Evolutionary conservation across 169 alveolate species (phyloP), one percentile per base, ranked within the genome.

Genomic region (Babesia ovata): DNA sequence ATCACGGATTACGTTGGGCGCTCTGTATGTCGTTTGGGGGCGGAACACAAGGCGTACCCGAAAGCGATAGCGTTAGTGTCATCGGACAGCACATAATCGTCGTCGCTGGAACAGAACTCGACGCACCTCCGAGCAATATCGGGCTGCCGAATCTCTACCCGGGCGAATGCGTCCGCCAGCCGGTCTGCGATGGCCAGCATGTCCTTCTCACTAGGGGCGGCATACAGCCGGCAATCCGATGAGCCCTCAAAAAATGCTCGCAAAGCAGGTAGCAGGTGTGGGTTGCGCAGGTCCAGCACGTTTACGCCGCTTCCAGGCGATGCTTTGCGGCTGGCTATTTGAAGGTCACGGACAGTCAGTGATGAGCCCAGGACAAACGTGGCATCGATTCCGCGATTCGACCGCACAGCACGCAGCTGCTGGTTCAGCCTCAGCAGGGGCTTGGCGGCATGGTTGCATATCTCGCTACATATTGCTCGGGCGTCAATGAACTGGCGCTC

Each of bases 1-100:
- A 67, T 79, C 83, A 14, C 87, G 44, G 22, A 79, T 79, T 16
- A 79, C 87, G 49, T 79, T 79, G n/a, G 87, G 87, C 53, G 87
- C 87, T 16, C 87, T 71, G 58, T 13, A 33, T n/a, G 36, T 39
- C 33, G 14, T 16, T 4, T 36, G 26, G 44, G 33, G 19, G 33
- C 10, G 9, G 16, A 19, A 21, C 21, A 53, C 26, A 4, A 7
- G 0, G 21, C 72, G n/a, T 53, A 77, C 86, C 86, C 86, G 49
- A 36, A 70, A 3, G 87, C 87, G 36, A 79, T 79, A 10, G 71
- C 84, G 45, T 79, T 66, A 0, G 87, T 79, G 58, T 79, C 87
- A 29, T 79, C 87, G 17, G 87, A 79, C 21, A 79, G 58, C 19
- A 79, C 87, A 33, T 54, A 61, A 22, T 71, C 83, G 24, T 28